A percentile compares a stretch with the other conserved stretches of the same genome.
Conservation (phyloP, 2,329 filamentous ascomycete species). For the Rhytidhysteron rufulum region DNA sequence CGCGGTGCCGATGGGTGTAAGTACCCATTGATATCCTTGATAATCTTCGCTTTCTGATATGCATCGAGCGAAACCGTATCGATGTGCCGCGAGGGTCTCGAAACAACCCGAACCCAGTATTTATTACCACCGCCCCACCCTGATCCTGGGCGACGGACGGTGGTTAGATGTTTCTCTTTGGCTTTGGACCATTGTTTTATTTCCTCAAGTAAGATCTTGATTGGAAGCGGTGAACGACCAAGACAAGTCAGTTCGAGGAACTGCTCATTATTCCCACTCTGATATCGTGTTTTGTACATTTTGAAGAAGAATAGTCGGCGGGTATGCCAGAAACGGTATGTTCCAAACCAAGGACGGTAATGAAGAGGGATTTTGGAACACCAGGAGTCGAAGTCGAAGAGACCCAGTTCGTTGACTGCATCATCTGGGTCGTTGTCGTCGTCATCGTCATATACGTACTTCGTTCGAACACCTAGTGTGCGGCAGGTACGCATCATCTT, state of each 20-base stretch:
- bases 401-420: conserved; percentile 36
- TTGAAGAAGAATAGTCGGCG: conserved; percentile 40
- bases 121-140: conserved; percentile 29
- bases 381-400: conserved; percentile 51
- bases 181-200: conserved; percentile 44
- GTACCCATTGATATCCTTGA: conserved; percentile 74
- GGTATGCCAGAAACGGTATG: conserved; percentile 41
- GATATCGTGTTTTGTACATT: conserved; percentile 31
- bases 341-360: conserved; percentile 48
- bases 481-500: conserved; percentile 34
- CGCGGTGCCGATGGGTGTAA: conserved; percentile 65
- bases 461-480: conserved; percentile 39
- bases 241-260: conserved; percentile 44
- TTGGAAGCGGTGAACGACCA: conserved; percentile 45
- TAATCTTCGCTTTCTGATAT: conserved; percentile 60
- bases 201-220: conserved; percentile 45
- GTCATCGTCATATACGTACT: conserved; percentile 32
- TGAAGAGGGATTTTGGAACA: conserved; percentile 44
- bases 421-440: conserved; percentile 30
- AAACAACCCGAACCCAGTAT: conserved; percentile 38
- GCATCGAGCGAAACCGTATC: conserved; percentile 70
- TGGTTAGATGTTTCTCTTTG: conserved; percentile 42
- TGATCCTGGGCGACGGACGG: conserved; percentile 43
- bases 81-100: conserved; percentile 66
- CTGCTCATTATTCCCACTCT: conserved; percentile 35